phyloP scores from a whole-genome alignment of 2,329 filamentous ascomycete genomes.

The Trichoderma citrinoviride region DNA sequence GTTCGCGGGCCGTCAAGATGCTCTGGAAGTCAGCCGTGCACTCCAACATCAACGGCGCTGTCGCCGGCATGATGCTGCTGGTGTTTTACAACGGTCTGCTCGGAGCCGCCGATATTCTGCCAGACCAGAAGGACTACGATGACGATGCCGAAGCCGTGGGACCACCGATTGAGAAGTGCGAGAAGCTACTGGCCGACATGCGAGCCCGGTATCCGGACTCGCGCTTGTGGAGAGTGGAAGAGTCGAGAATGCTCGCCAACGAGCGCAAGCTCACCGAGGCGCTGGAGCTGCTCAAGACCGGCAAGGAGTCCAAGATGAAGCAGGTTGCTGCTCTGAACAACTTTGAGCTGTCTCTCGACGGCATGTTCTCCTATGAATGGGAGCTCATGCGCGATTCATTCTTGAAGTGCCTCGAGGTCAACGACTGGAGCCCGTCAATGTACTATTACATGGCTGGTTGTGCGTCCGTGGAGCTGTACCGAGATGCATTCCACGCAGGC shows the following conservation, averaged over 20 bases:
- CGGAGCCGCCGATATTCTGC: constrained; percentile 83
- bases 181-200: constrained; percentile 69
- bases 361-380: constrained; percentile 79
- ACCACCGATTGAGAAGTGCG: constrained; percentile 69
- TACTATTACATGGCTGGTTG: constrained; percentile 87
- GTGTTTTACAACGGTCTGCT: constrained; percentile 87
- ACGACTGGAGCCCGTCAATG: constrained; percentile 85
- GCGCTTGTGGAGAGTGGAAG: constrained; percentile 82
- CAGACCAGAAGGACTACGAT: constrained; percentile 53
- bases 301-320: constrained; percentile 69
- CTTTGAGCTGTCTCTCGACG: constrained; percentile 78
- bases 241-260: constrained; percentile 72
- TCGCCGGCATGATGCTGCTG: constrained; percentile 77
- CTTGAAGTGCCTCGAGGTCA: constrained; percentile 70
- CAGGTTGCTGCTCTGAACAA: constrained; percentile 82
- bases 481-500: constrained; percentile 48
- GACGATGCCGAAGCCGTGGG: constrained; percentile 60
- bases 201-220: constrained; percentile 75
- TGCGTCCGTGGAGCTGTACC: constrained; percentile 78
- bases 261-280: constrained; percentile 65
- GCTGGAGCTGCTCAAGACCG: constrained; percentile 60
- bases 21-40: constrained; percentile 89
- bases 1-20: constrained; percentile 76
- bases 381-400: constrained; percentile 71
- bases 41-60: constrained; percentile 86